A percentile compares a stretch with the other conserved stretches of the same genome.
Evolutionary conservation across 2,329 filamentous ascomycete species (phyloP).

Genomic region (Ophiostoma ips): DNA sequence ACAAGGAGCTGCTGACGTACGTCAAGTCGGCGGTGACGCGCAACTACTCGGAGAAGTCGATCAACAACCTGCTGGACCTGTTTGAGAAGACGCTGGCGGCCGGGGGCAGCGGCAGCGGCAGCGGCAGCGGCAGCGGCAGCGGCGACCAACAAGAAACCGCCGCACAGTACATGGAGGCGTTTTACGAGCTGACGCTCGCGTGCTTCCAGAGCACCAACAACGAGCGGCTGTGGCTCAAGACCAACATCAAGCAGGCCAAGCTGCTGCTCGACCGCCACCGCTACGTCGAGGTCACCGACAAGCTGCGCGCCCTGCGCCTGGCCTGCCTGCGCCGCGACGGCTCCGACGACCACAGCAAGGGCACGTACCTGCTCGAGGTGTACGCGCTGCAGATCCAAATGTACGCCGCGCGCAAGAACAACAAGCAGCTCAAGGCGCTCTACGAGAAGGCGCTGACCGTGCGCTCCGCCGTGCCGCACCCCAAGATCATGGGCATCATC

Average conservation of each 20-base stretch:
- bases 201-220: constrained; percentile 98
- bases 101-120: constrained; percentile 21
- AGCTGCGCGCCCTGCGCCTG: constrained; percentile 76
- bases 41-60: constrained; percentile 98
- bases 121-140: not conserved
- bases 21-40: constrained; percentile 93
- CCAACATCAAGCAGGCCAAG: constrained; percentile 90
- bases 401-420: constrained; percentile 93
- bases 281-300: constrained; percentile 65
- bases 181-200: constrained; percentile 84
- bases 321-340: constrained; percentile 82
- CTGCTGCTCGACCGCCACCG: constrained; percentile 85
- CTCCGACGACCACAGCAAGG: constrained; percentile 82
- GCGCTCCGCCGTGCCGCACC: constrained; percentile 92
- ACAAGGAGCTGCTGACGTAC: constrained; percentile 88
- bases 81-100: constrained; percentile 86
- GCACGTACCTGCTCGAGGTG: constrained; percentile 88
- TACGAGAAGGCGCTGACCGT: constrained; percentile 88
- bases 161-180: constrained; percentile 76
- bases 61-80: constrained; percentile 98
- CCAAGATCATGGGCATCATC: constrained; percentile 98
- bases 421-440: constrained; percentile 85
- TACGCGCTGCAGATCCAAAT: constrained; percentile 98
- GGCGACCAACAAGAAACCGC: constrained; percentile 44
- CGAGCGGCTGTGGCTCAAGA: constrained; percentile 93